phyloP scores from a whole-genome alignment of 176 grass and related monocot species.

The Ampelocalamus luodianensis region DNA sequence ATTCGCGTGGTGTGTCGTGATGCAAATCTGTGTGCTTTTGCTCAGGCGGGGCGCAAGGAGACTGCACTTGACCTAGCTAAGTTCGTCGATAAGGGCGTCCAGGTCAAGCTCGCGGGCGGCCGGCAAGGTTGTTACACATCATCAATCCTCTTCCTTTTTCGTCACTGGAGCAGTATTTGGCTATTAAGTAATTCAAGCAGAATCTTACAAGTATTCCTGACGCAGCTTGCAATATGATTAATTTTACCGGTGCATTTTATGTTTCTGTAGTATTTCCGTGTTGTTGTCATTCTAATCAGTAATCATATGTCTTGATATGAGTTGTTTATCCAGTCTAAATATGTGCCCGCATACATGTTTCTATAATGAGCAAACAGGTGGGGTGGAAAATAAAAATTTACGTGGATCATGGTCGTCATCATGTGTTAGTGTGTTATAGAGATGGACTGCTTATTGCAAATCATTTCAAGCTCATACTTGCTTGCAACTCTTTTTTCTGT shows the following conservation, averaged over 20 bases:
- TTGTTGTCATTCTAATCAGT: not conserved
- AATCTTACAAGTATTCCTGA: not conserved
- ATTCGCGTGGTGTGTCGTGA: not conserved
- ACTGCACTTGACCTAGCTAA: conserved; percentile 85
- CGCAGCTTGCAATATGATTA: not conserved
- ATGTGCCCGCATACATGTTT: not conserved
- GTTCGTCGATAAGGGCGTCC: conserved; percentile 92
- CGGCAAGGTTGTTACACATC: conserved; percentile 60
- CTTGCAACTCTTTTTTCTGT: not conserved
- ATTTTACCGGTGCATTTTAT: not conserved
- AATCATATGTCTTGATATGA: not conserved
- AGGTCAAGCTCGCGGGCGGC: conserved; percentile 85
- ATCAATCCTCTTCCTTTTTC: not conserved
- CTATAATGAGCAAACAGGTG: no score
- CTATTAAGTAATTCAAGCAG: not conserved
- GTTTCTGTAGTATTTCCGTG: not conserved
- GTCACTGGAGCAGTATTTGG: not conserved
- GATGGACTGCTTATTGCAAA: not conserved
- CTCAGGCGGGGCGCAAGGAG: conserved; percentile 85
- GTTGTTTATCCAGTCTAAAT: not conserved
- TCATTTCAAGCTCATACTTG: not conserved
- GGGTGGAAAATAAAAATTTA: no score
- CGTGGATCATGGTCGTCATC: not conserved
- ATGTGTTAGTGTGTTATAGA: not conserved
- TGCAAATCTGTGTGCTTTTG: not conserved